Evolutionary conservation across 495 filamentous ascomycete species (phyloP).

Genomic region (Tuber indicum): DNA sequence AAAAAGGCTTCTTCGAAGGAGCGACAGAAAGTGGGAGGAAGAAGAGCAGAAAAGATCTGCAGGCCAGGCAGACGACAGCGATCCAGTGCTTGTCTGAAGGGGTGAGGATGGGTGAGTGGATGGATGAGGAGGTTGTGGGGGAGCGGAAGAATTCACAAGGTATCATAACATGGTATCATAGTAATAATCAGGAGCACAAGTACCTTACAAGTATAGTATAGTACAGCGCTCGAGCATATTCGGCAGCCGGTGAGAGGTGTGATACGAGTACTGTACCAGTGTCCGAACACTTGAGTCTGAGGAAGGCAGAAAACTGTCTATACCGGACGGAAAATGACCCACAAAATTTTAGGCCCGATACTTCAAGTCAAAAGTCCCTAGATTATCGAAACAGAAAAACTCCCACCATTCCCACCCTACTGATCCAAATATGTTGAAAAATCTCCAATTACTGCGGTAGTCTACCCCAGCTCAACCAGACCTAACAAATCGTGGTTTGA

Average conservation of each 20-base stretch:
- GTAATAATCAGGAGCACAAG: neutral
- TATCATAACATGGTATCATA: neutral
- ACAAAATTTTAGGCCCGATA: no score
- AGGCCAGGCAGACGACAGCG: neutral
- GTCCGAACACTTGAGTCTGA: neutral
- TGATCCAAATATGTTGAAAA: no score
- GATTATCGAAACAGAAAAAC: no score
- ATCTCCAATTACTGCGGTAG: no score
- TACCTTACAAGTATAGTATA: no score
- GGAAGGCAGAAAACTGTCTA: neutral
- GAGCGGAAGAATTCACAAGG: neutral
- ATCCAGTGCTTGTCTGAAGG: neutral
- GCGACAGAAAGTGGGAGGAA: slow-evolving; percentile 30
- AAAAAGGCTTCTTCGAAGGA: slow-evolving; percentile 28
- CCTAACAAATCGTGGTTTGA: no score
- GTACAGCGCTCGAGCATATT: no score
- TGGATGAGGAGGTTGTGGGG: neutral
- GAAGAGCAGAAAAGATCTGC: slow-evolving; percentile 16
- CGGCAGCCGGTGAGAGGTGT: no score
- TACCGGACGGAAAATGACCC: neutral
- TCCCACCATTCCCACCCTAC: no score
- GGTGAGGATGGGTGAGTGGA: neutral
- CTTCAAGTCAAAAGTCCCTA: no score
- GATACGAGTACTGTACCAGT: no score
- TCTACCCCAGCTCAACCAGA: no score